Base-by-base conservation (phyloP, 306 rosid species). In the Begonia masoniana region DNA sequence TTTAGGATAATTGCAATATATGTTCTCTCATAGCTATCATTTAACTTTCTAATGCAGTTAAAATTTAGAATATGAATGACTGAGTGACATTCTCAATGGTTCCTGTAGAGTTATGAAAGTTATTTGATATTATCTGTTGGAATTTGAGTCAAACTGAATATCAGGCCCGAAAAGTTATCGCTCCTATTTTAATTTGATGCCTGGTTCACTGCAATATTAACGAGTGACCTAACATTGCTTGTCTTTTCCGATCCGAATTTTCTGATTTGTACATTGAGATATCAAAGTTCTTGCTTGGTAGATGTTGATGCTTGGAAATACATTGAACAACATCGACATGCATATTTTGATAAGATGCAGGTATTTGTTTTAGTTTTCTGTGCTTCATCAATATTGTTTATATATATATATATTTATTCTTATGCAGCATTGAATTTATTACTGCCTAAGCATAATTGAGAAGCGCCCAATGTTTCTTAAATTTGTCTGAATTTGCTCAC, bases 311-410 rank as follows among this genome's bases (percentile, higher is more conserved):
- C 92, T 51, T 85, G 96, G 97, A 73, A 75, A 75, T 91, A 83
- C 64, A 78, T 91, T 53, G 92, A 91, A 64, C 80, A 79, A 42
- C 61, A 74, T 35, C 74, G 94, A 13, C 96, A 83, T 77, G 88
- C 94, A 62, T 85, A 83, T 76, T 91, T 91, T 77, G 78, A 83
- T 60, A 78, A 71, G 58, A 91, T 91, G 96, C 96, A 91, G 97
- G 97, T 83, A 70, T 46, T 43, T 19, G 36, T 55, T 42, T 16
- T 8, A 24, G 12, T 64, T 42, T 65, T 26, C 35, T 35, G 11
- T 50, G 46, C 42, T 42, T 15, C 53, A 54, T 36, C 23, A 43
- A 42, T 49, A 51, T 59, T 56, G 39, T 59, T 12, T 21, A 13
- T 60, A 15, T 47, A 61, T 10, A 17, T 49, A 31, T 50, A 54